These are phyloP conservation scores for Conoideocrella luteorostrata DNA, from an alignment of 2,329 filamentous ascomycete genomes.

Conservation along the genomic window DNA sequence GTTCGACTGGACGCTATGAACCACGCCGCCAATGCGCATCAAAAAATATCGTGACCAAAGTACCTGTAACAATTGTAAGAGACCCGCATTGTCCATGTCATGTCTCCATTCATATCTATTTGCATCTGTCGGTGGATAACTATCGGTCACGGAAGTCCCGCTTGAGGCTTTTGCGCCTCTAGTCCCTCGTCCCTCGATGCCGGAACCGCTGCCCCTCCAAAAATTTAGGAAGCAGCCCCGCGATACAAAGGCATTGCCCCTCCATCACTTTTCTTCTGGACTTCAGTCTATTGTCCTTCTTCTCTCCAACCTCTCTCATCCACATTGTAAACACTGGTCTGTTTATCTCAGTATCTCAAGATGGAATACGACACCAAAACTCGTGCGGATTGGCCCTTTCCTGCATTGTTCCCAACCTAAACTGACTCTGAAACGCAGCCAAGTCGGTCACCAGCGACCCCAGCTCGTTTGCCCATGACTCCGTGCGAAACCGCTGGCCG, in stretches of 20 bases:
- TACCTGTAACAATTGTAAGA: constrained; percentile 1
- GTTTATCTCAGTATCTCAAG: constrained; percentile 8
- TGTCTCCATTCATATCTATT: not conserved
- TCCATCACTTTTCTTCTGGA: not conserved
- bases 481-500: constrained; percentile 85
- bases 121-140: not conserved
- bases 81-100: not conserved
- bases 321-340: not conserved
- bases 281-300: not conserved
- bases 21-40: too few relatives aligned
- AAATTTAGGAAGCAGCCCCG: not conserved
- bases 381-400: constrained; percentile 45
- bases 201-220: not conserved
- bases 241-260: not conserved
- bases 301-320: not conserved
- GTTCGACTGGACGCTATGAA: too few relatives aligned
- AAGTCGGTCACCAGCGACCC: constrained; percentile 74
- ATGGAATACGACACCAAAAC: constrained; percentile 75
- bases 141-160: constrained; percentile 1
- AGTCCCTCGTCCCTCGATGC: not conserved
- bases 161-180: not conserved
- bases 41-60: too few relatives aligned
- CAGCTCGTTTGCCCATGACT: constrained; percentile 79
- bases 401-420: not conserved
- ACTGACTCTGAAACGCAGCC: constrained; percentile 40